Evolutionary conservation across 2,329 filamentous ascomycete genomes (phyloP), one percentile per base, ranked within the genome.

Genomic region (Claviceps purpurea): DNA sequence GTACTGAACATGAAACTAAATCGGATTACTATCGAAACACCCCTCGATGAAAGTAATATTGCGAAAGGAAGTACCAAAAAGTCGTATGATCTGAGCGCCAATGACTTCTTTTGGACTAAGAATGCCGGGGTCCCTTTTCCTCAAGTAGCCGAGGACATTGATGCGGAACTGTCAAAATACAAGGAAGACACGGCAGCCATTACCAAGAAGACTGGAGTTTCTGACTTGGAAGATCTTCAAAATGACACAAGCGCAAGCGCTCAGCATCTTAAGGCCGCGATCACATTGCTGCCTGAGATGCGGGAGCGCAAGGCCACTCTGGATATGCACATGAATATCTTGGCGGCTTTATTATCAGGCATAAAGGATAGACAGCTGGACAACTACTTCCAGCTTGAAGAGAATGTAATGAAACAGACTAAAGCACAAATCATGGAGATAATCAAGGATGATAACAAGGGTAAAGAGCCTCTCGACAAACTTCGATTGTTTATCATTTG

Each of bases 261-360:
- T 16, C 88, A 94, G 61, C 93, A 98, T 66, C 77, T 98, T 46
- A 98, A 97, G 69, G 89, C 90, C 3, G 94, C 91, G 13, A 95
- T 98, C 60, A 95, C 91, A 0, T 73, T 95, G 22, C 74, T 98
- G 14, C 94, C 93, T 0, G 91, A 97, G 66, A 75, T 98, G 58
- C 78, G 89, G 56, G 93, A 97, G 67, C 83, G 93, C 54, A 98
- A 98, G 66, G 83, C 84, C n/a, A 79, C 85, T 20, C 78, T 98
- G 5, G 93, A 96, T 64, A 97, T 96, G 87, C 93, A 98, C 67
- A 98, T 98, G 93, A 96, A 95, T 65, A 95, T 97, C 54, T 76
- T 94, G 3, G 91, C 90, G 1, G 87, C 88, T 1, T 66, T 83
- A 3, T 64, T 83, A 42, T 76, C 72, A 0, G 90, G 89, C 1